These are phyloP conservation scores for Debaryomyces udenii DNA, from an alignment of 1,139 yeast genomes.

Conservation along the genomic window DNA sequence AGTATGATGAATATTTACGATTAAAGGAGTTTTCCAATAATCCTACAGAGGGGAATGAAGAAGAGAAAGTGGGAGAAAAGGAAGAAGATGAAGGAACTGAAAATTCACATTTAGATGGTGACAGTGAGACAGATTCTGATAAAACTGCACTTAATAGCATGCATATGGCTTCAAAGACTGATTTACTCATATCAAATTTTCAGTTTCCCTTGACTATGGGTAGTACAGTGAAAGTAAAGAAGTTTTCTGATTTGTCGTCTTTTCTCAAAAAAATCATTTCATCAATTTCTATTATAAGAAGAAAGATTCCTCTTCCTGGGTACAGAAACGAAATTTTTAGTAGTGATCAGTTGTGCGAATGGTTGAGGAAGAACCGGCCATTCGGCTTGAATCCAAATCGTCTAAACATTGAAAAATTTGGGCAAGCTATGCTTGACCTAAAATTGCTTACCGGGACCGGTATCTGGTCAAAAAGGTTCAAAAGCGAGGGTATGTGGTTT, in stretches of 20 bases:
- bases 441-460: conserved; percentile 39
- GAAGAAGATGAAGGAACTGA: conserved; percentile 7
- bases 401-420: conserved; percentile 43
- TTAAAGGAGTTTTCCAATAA: conserved; percentile 32
- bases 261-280: conserved; percentile 26
- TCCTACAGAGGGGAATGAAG: conserved; percentile 6
- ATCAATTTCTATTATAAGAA: conserved; percentile 30
- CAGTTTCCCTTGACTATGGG: conserved; percentile 42
- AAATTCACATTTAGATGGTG: conserved; percentile 1
- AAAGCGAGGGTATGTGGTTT: conserved; percentile 50
- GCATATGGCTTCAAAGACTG: background rate
- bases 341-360: conserved; percentile 42
- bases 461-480: conserved; percentile 38
- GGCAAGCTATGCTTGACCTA: conserved; percentile 43
- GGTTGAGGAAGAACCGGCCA: conserved; percentile 32
- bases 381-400: conserved; percentile 42
- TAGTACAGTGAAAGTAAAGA: conserved; percentile 21
- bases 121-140: conserved; percentile 1
- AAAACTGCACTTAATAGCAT: background rate
- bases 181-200: conserved; percentile 16
- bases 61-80: conserved; percentile 15
- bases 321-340: conserved; percentile 43
- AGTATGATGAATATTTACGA: conserved; percentile 36
- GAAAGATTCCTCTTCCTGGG: conserved; percentile 47
- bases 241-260: conserved; percentile 24